A percentile compares a stretch with the other conserved stretches of the same genome.
Conservation (phyloP, 495 filamentous ascomycete species). For the Talaromyces ruber region DNA sequence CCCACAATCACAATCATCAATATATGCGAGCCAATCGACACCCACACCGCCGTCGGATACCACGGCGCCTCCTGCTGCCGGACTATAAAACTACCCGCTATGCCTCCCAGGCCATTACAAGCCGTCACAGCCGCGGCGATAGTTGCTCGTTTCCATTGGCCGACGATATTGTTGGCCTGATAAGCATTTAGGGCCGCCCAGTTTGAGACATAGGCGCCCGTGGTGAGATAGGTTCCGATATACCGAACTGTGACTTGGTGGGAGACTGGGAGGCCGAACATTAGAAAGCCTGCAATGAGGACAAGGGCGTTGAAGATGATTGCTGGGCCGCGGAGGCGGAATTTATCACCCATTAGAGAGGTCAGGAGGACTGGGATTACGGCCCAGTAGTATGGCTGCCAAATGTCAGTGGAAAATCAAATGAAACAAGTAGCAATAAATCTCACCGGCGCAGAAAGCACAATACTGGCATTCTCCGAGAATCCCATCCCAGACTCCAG, state of each 20-base stretch:
- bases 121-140: constrained; percentile 61
- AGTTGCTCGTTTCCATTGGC: constrained; percentile 70
- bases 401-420: background rate
- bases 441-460: constrained; percentile 58
- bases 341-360: constrained; percentile 59
- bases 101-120: constrained; percentile 66
- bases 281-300: constrained; percentile 63
- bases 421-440: background rate
- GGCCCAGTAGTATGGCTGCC: constrained; percentile 63
- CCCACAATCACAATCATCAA: constrained; percentile 55
- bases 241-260: constrained; percentile 61
- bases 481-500: constrained; percentile 66
- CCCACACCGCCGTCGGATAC: constrained; percentile 65
- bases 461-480: constrained; percentile 52
- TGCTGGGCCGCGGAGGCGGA: constrained; percentile 54
- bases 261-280: constrained; percentile 56
- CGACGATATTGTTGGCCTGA: constrained; percentile 62
- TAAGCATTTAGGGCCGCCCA: constrained; percentile 73
- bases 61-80: constrained; percentile 55
- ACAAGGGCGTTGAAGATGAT: constrained; percentile 67
- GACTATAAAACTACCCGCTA: constrained; percentile 71
- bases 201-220: constrained; percentile 70
- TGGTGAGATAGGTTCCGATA: constrained; percentile 65
- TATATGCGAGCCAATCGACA: constrained; percentile 62
- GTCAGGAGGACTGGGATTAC: constrained; percentile 63